phyloP scores from a whole-genome alignment of 2,329 filamentous ascomycete genomes.

The Stemphylium beticola region DNA sequence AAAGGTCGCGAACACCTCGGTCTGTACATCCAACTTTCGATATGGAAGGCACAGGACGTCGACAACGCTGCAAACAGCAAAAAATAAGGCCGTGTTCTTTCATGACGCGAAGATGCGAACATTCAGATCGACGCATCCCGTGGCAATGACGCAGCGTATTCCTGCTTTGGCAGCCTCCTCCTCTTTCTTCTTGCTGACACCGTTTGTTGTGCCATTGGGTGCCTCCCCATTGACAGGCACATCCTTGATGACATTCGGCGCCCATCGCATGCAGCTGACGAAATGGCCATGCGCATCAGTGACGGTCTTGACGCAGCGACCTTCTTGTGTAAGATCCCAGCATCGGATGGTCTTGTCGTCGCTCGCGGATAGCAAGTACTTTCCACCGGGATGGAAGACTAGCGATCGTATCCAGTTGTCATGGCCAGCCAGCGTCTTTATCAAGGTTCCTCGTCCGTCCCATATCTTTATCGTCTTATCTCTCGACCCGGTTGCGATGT shows the following conservation, averaged over 20 bases:
- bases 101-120: conserved; percentile 76
- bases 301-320: conserved; percentile 84
- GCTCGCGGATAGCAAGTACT: conserved; percentile 82
- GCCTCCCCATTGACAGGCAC: conserved; percentile 50
- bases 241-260: conserved; percentile 74
- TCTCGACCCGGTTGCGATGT: conserved; percentile 84
- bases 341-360: conserved; percentile 93
- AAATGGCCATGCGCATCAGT: conserved; percentile 82
- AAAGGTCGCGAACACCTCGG: conserved; percentile 1
- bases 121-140: conserved; percentile 81
- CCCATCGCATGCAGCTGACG: conserved; percentile 86
- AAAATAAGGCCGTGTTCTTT: background rate
- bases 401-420: conserved; percentile 92
- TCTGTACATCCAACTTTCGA: conserved; percentile 14
- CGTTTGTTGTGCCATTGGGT: conserved; percentile 54
- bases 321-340: conserved; percentile 92
- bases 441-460: conserved; percentile 82
- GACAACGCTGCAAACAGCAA: conserved; percentile 4
- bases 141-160: conserved; percentile 85
- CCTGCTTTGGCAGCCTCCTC: conserved; percentile 61
- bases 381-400: conserved; percentile 89
- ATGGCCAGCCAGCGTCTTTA: conserved; percentile 85
- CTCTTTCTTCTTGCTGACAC: conserved; percentile 59
- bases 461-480: conserved; percentile 92
- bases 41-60: conserved; percentile 11